Base-by-base conservation (phyloP, 352 stramenopile species). In the Globisporangium splendens region DNA sequence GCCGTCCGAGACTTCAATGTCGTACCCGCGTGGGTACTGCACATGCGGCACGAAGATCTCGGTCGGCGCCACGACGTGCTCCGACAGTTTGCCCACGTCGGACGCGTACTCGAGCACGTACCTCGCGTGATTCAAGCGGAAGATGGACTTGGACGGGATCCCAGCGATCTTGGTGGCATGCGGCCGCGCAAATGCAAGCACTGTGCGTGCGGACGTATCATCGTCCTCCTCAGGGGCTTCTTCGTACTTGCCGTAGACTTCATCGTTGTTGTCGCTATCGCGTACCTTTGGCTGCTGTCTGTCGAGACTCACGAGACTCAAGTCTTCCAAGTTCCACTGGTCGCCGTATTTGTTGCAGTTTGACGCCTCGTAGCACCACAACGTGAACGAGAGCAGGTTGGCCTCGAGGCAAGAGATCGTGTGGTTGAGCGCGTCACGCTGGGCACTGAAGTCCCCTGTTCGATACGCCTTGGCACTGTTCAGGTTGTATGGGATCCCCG, bases 281-380 rank as follows among this genome's bases (percentile, higher is more conserved):
- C 46, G 15, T 5, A 31, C 24, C 8, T 41, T 31, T 24, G 22
- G 28, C 65, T 21, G 24, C 12, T 50, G 47, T 46, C 8, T 55
- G 47, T 76, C 71, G 10, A 62, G 59, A 41, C 79, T 93, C 43
- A 93, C 83, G 42, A 96, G 68, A 39, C 83, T 94, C 47, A 96
- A 68, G 53, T 96, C 86, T 46, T 96, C 88, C 13, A 84, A 50
- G 73, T 96, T 96, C 88, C 88, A 96, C 48, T 81, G 61, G 44
- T 96, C 88, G 21, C 88, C 86, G 31, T 77, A 90, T 15, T 70
- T 54, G 68, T 95, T 85, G 56, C 55, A 77, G 59, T 96, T 95
- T 44, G 83, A 68, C 6, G 86, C 76, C 38, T 82, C 79, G 75
- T 97, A 97, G 56, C 83, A 95, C 91, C 89, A 97, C 17, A 97